Evolutionary conservation across 306 rosid genomes (phyloP), one percentile per base, ranked within the genome.

Genomic region (Prunus padus): DNA sequence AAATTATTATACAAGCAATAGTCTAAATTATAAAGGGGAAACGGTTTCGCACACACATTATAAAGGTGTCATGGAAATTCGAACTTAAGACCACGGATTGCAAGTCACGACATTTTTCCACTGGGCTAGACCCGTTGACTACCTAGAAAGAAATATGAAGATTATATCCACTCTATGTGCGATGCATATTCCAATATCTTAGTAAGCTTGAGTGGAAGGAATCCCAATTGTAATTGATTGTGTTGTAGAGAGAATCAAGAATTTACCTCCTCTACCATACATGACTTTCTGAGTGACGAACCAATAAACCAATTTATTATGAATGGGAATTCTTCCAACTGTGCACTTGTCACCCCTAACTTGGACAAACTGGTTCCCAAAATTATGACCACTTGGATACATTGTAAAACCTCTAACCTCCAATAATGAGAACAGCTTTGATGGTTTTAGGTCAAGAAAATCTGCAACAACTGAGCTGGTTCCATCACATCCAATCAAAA

Each of bases 401-500:
- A 66, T 11, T n/a, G 93, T 87, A 64, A 85, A 82, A 67, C 89
- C 91, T 79, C 93, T 73, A 5, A 83, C 80, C 46, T 25, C 89
- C 45, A 63, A 20, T 23, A 79, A 81, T 0, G 65, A 30, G 71
- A 77, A 85, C 2, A 57, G 22, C 45, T 76, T 71, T n/a, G 11
- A 28, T 13, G 69, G 50, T 8, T 85, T 69, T 54, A 85, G 56
- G 69, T 77, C 80, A 15, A 87, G 70, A 66, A 79, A 77, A 52
- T 64, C 82, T 16, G 83, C 87, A 23, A 83, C 76, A 2, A 30
- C 26, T 8, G 91, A 87, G 74, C 79, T 81, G 66, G 84, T 85
- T 28, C 93, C 93, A 76, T 89, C 91, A 50, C 91, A 89, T 76
- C 93, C 91, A 56, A 87, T 76, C 30, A 89, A 82, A 75, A 80